These are phyloP conservation scores for Arabidopsis thaliana DNA, from an alignment of 345 rosid genomes.

Conservation along the genomic window TAIR10.1 NC_003070.9:18103501-18104000, in stretches of 20 bases:
- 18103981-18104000: slow-evolving; percentile 23
- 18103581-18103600: slow-evolving; percentile 74
- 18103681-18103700: slow-evolving; percentile 75
- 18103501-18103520: not conserved
- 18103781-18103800: slow-evolving; percentile 74
- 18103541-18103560: slow-evolving; percentile 50
- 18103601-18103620: slow-evolving; percentile 76
- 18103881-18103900: slow-evolving; percentile 83
- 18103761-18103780: slow-evolving; percentile 78
- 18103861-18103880: slow-evolving; percentile 65
- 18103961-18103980: slow-evolving; percentile 67
- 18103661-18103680: slow-evolving; percentile 71
- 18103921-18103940: slow-evolving; percentile 96
- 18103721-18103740: slow-evolving; percentile 89
- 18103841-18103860: slow-evolving; percentile 59
- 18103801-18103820: slow-evolving; percentile 88
- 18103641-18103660: slow-evolving; percentile 85
- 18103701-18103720: slow-evolving; percentile 93
- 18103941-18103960: slow-evolving; percentile 91
- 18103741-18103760: slow-evolving; percentile 92
- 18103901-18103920: slow-evolving; percentile 79
- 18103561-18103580: slow-evolving; percentile 69
- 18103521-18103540: not conserved
- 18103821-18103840: slow-evolving; percentile 63
- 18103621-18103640: slow-evolving; percentile 87